Percentiles rank a stretch among this genome's conserved stretches.
These are phyloP conservation scores for Hordeum pubiflorum DNA, from an alignment of 202 grass and related monocot species.

Conservation along the genomic window DNA sequence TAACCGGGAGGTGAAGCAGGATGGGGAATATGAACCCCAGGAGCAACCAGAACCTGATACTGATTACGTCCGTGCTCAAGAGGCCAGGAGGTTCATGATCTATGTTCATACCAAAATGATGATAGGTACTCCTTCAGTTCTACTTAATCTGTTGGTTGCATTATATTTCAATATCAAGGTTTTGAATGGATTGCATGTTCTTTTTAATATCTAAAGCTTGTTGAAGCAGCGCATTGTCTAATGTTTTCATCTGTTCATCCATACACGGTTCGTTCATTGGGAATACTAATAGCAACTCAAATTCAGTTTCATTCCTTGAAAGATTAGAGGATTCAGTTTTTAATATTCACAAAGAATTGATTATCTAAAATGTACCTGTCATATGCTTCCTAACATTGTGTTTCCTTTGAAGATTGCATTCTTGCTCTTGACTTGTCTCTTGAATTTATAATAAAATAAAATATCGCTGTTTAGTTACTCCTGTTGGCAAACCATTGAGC, in stretches of 20 bases:
- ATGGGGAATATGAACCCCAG: constrained; percentile 62
- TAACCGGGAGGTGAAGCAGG: constrained; percentile 82
- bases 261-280: background rate
- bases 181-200: background rate
- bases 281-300: background rate
- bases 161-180: background rate
- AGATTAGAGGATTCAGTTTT: background rate
- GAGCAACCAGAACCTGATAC: constrained; percentile 63
- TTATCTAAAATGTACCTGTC: background rate
- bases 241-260: background rate
- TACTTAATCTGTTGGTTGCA: background rate
- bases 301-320: background rate
- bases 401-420: background rate
- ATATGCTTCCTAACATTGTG: background rate
- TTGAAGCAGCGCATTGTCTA: background rate
- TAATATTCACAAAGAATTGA: background rate
- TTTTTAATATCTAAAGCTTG: background rate
- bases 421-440: background rate
- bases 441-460: background rate
- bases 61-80: constrained; percentile 69
- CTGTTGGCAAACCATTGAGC: background rate
- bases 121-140: constrained; percentile 42
- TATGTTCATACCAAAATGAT: constrained; percentile 99
- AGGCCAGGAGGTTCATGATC: constrained; percentile 96
- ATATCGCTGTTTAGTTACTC: background rate